These are phyloP conservation scores for Podospora didyma DNA, from an alignment of 495 filamentous ascomycete genomes.

Conservation along the genomic window DNA sequence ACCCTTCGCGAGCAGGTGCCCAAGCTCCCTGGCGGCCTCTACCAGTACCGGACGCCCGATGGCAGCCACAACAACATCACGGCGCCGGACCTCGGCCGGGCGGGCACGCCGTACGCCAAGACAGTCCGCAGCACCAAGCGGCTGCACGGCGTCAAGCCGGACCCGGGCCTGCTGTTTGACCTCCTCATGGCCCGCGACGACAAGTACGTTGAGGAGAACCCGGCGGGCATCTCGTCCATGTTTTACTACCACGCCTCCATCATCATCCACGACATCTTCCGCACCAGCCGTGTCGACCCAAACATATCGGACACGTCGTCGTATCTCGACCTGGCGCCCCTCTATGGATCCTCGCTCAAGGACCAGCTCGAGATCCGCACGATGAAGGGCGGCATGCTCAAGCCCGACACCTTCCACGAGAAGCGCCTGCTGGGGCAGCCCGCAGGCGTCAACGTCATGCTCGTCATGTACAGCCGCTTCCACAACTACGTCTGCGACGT, in stretches of 20 bases:
- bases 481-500: constrained; percentile 67
- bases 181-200: constrained; percentile 58
- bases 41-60: constrained; percentile 63
- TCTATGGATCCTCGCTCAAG: constrained; percentile 69
- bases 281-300: constrained; percentile 31
- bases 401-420: constrained; percentile 72
- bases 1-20: constrained; percentile 28
- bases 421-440: constrained; percentile 70
- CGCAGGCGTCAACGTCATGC: constrained; percentile 64
- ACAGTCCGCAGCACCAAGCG: constrained; percentile 47
- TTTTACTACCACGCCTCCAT: constrained; percentile 79
- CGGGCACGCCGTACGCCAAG: constrained; percentile 62
- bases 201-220: constrained; percentile 60
- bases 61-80: constrained; percentile 64
- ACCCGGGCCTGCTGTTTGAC: constrained; percentile 72
- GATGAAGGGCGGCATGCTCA: constrained; percentile 70
- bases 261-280: constrained; percentile 70
- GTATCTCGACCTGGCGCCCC: constrained; percentile 75
- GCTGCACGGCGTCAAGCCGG: constrained; percentile 61
- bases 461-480: constrained; percentile 68
- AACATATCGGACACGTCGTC: constrained; percentile 57
- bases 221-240: constrained; percentile 71
- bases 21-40: constrained; percentile 29
- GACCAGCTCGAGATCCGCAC: constrained; percentile 69
- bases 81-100: constrained; percentile 58